These are phyloP conservation scores for Emmonsiellopsis sp. DNA, from an alignment of 2,329 filamentous ascomycete genomes.

Conservation along the genomic window DNA sequence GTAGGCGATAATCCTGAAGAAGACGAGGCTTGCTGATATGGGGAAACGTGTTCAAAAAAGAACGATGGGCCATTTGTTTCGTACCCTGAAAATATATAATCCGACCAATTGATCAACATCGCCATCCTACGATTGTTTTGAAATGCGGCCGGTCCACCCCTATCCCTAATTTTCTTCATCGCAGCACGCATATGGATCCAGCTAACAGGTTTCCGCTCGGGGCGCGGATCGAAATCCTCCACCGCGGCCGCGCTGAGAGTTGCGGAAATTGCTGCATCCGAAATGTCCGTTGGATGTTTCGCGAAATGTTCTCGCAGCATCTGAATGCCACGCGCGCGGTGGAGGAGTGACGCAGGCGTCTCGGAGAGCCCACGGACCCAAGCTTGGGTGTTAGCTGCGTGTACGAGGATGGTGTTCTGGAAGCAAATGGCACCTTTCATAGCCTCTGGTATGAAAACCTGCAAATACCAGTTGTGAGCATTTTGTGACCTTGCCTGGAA, in stretches of 20 bases:
- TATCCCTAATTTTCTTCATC: conserved; percentile 27
- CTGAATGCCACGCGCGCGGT: conserved; percentile 23
- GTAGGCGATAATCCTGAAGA: neutral
- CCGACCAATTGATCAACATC: conserved; percentile 34
- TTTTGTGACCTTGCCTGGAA: conserved; percentile 23
- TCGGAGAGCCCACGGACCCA: conserved; percentile 28
- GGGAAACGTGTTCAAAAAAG: conserved; percentile 20
- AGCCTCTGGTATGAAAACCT: conserved; percentile 30
- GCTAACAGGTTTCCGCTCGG: conserved; percentile 27
- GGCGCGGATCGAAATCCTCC: conserved; percentile 31
- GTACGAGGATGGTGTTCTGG: conserved; percentile 29
- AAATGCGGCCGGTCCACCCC: conserved; percentile 28
- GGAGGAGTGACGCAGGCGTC: conserved; percentile 20
- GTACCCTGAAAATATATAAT: conserved; percentile 32
- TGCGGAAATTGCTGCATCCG: conserved; percentile 30
- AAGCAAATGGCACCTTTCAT: conserved; percentile 31
- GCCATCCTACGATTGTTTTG: conserved; percentile 25
- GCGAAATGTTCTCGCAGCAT: conserved; percentile 26
- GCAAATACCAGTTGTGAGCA: conserved; percentile 30
- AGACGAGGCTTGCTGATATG: conserved; percentile 2
- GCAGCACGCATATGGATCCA: conserved; percentile 33
- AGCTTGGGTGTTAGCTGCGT: conserved; percentile 29
- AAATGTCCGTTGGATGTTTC: conserved; percentile 23
- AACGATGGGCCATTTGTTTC: conserved; percentile 25
- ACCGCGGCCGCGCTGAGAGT: conserved; percentile 30